phyloP scores from a whole-genome alignment of 1,139 yeast species.

The Diutina rugosa region DNA sequence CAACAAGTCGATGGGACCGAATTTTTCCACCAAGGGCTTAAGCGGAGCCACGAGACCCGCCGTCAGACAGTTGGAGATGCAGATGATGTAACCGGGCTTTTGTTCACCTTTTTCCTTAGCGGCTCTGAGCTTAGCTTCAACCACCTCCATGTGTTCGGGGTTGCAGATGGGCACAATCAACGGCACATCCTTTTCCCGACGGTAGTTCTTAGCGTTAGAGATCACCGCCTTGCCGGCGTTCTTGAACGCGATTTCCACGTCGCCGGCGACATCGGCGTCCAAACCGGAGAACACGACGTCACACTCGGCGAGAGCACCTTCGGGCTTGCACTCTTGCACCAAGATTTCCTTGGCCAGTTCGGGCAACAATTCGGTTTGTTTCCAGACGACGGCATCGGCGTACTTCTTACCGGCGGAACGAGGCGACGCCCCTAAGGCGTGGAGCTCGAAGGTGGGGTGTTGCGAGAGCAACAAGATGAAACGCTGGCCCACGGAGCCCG shows the following conservation, averaged over 20 bases:
- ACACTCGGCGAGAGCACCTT: slow-evolving; percentile 66
- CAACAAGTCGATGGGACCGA: slow-evolving; percentile 80
- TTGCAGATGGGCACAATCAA: slow-evolving; percentile 91
- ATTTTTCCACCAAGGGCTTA: slow-evolving; percentile 77
- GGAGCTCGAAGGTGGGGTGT: slow-evolving; percentile 83
- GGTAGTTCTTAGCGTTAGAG: slow-evolving; percentile 92
- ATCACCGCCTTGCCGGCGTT: slow-evolving; percentile 74
- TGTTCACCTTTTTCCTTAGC: slow-evolving; percentile 40
- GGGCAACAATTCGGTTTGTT: slow-evolving; percentile 80
- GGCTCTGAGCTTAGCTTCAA: slow-evolving; percentile 44
- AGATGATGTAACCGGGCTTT: slow-evolving; percentile 73
- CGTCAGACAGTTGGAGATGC: slow-evolving; percentile 96
- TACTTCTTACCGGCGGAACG: slow-evolving; percentile 90
- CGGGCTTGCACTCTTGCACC: slow-evolving; percentile 70
- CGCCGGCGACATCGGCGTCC: slow-evolving; percentile 90
- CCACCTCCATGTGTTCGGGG: slow-evolving; percentile 79
- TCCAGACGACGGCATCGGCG: slow-evolving; percentile 84
- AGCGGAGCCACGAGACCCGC: slow-evolving; percentile 96
- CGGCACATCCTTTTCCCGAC: slow-evolving; percentile 83
- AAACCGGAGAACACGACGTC: slow-evolving; percentile 92
- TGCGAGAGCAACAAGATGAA: slow-evolving; percentile 72
- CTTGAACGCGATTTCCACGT: slow-evolving; percentile 73
- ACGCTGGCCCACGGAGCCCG: slow-evolving; percentile 97
- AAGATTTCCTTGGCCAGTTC: slow-evolving; percentile 43
- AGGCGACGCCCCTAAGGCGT: slow-evolving; percentile 82